Base-by-base conservation (phyloP, 2,329 filamentous ascomycete species). In the Arthroderma sp. region DNA sequence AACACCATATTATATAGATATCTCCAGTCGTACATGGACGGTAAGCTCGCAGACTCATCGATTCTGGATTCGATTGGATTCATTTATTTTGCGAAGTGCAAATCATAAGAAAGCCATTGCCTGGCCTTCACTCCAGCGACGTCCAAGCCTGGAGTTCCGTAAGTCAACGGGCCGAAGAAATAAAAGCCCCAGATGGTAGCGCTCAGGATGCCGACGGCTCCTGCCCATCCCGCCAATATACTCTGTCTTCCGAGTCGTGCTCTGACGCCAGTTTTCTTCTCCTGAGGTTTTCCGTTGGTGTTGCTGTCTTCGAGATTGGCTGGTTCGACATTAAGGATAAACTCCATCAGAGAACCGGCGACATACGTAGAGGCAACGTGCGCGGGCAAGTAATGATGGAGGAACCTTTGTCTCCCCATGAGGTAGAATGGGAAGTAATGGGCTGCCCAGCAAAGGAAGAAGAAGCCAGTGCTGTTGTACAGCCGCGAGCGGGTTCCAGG, bases 401-500 rank as follows among this genome's bases (percentile, higher is more conserved):
- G 67, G 79, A 98, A 98, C 52, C 95, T 80, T 64, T 98, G 89
- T 56, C 89, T 87, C 46, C 89, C 89, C 89, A 98, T 98, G 51
- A 95, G 78, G 70, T 80, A 98, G 73, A 98, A 98, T 43, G 89
- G 89, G 64, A 94, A 79, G 71, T 95, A 98, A 64, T 98, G 91
- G 2, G 87, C 89, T 9, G 85, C 87, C 91, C 91, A 98, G 45
- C 87, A 86, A 46, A 98, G 77, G 78, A 95, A 96, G 72, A 98
- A 93, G 77, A 98, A 98, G 27, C 91, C 91, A 0, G 91, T 96
- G 44, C 87, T 95, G 73, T 96, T 96, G 70, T 98, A 98, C 41
- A 98, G 75, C 51, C 88, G 87, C 27, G 85, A 88, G 52, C 91
- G 88, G 29, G 91, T 87, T 53, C 87, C 87, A 83, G 59, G 40